phyloP scores from a whole-genome alignment of 2,329 filamentous ascomycete species.

The Escovopsis sp. region DNA sequence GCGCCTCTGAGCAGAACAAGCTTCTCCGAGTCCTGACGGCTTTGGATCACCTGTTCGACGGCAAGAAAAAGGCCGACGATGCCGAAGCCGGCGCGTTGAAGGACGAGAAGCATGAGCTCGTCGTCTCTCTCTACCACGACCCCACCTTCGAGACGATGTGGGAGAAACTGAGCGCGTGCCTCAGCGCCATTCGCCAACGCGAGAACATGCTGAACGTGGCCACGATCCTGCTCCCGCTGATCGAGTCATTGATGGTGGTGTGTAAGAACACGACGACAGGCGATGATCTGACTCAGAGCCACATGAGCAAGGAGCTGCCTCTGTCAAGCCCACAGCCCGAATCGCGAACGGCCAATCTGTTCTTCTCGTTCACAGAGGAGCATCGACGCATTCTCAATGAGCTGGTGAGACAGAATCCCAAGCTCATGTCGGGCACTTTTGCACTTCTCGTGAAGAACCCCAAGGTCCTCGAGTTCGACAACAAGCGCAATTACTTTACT shows the following conservation, averaged over 20 bases:
- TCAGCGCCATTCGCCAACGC: conserved; percentile 75
- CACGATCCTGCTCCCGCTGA: conserved; percentile 83
- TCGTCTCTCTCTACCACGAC: conserved; percentile 81
- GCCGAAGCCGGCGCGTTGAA: conserved; percentile 36
- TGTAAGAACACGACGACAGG: conserved; percentile 91
- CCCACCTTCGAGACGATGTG: conserved; percentile 81
- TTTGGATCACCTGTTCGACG: conserved; percentile 88
- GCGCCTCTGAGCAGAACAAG: conserved; percentile 93
- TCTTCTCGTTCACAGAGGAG: conserved; percentile 96
- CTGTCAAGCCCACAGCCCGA: conserved; percentile 64
- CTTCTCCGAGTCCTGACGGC: conserved; percentile 83
- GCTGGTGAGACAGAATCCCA: conserved; percentile 89
- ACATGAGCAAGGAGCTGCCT: conserved; percentile 50
- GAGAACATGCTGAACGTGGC: conserved; percentile 96
- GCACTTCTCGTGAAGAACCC: conserved; percentile 94
- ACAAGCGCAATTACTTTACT: conserved; percentile 98
- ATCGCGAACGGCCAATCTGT: conserved; percentile 70
- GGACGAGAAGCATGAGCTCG: conserved; percentile 64
- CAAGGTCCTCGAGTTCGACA: conserved; percentile 97
- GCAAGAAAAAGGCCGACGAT: conserved; percentile 47
- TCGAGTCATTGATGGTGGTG: conserved; percentile 96
- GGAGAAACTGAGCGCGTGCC: conserved; percentile 79
- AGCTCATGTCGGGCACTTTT: conserved; percentile 97
- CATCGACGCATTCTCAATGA: conserved; percentile 97
- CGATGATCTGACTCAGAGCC: conserved; percentile 41